A percentile compares a stretch with the other conserved stretches of the same genome.
These are phyloP conservation scores for Dillenia suffruticosa DNA, from an alignment of 164 flowering plant species.

Conservation along the genomic window DNA sequence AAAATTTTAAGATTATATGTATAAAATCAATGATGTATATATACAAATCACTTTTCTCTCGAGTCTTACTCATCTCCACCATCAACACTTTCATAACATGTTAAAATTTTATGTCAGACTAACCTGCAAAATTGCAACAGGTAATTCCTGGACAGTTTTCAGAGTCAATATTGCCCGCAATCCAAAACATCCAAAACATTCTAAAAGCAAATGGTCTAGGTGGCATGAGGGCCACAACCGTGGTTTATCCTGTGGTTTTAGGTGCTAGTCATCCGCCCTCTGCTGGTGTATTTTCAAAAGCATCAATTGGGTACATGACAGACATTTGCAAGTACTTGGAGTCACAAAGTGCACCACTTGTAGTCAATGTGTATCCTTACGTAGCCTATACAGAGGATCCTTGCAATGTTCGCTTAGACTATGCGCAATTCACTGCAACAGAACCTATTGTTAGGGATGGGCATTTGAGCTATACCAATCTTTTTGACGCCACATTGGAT, in stretches of 20 bases:
- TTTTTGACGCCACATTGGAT: slow-evolving; percentile 30
- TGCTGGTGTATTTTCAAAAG: slow-evolving; percentile 17
- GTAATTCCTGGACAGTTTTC: slow-evolving; percentile 12
- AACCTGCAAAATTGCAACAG: not conserved
- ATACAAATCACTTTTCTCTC: no score
- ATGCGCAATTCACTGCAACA: slow-evolving; percentile 20
- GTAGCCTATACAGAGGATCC: slow-evolving; percentile 18
- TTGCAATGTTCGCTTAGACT: slow-evolving; percentile 3
- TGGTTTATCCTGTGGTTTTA: slow-evolving; percentile 12
- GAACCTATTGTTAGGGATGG: slow-evolving; percentile 20
- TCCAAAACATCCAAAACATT: slow-evolving; percentile 17
- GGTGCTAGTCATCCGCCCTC: slow-evolving; percentile 40
- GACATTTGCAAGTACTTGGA: slow-evolving; percentile 17
- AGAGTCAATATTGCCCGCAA: slow-evolving; percentile 17
- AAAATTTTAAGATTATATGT: no score
- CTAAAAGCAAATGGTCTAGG: not conserved
- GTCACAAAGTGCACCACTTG: slow-evolving; percentile 15
- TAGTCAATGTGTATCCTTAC: slow-evolving; percentile 42
- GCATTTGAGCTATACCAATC: slow-evolving; percentile 13
- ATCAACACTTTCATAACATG: no score
- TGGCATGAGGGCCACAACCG: slow-evolving; percentile 33
- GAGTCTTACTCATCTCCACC: no score
- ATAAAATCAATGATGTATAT: no score
- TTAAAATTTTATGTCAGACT: no score
- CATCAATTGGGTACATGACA: not conserved